Evolutionary conservation across 2,329 filamentous ascomycete species (phyloP), one percentile per base, ranked within the genome.

Genomic region (Decorospora gaudefroyi): DNA sequence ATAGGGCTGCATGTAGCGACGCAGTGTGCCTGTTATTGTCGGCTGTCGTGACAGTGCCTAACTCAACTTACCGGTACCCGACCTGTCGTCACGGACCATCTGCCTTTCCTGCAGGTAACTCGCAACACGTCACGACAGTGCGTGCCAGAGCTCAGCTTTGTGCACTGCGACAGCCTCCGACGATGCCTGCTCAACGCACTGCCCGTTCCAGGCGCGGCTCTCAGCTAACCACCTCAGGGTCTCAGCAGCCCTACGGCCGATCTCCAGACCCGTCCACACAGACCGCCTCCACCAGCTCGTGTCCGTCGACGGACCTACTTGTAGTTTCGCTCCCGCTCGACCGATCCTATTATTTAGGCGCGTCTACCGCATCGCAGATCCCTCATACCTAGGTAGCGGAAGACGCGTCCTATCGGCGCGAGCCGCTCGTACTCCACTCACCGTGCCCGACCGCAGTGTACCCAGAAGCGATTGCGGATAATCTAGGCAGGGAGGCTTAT

Each of bases 171-270:
- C 36, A 40, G 25, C 42, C 35, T 31, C 29, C 35, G 16, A 35
- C 42, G 25, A 46, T 46, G 42, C 29, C 42, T 46, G 35, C 30
- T 39, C 36, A 21, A 46, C 35, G 36, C 36, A 40, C 42, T 19
- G 30, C 42, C 30, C 34, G 25, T 19, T 40, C 35, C 23, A 21
- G 36, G 13, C 42, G 36, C 31, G 36, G 36, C 27, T 40, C 42
- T 16, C 13, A 40, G 17, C 2, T 46, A 40, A 36, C 23, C 36
- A 2, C 29, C 26, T 32, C 32, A 43, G 41, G 33, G 26, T 43
- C 18, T 9, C 41, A 42, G 16, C 22, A 28, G 29, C 29, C 18
- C 30, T 34, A 27, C 22, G 22, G 38, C 23, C 21, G 38, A 33
- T 42, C 29, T 15, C 30, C 29, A 22, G 30, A 34, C 25, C 29